These are phyloP conservation scores for Triangularia verruculosa DNA, from an alignment of 2,329 filamentous ascomycete genomes.

Conservation along the genomic window DNA sequence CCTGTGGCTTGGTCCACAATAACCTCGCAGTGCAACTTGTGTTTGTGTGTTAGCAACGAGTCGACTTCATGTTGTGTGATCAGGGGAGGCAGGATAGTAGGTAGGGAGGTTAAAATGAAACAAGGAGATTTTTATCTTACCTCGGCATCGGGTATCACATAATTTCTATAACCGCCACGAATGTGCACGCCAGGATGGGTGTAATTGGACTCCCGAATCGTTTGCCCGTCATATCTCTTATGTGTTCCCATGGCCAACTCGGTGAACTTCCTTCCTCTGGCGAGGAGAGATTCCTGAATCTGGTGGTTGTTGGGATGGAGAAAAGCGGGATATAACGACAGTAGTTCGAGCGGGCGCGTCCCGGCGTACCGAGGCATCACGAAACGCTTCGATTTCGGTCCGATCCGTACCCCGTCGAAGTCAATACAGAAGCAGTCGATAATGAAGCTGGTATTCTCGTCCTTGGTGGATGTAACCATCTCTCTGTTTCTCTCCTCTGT, in stretches of 20 bases:
- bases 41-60: background rate
- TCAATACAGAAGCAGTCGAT: conserved; percentile 31
- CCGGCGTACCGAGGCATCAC: conserved; percentile 29
- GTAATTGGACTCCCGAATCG: conserved; percentile 14
- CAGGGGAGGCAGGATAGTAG: no score
- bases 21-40: background rate
- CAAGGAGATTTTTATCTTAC: background rate
- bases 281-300: conserved; percentile 22
- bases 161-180: conserved; percentile 20
- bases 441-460: background rate
- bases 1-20: background rate
- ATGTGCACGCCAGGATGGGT: no score
- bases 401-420: conserved; percentile 33
- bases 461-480: background rate
- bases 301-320: conserved; percentile 21
- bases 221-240: conserved; percentile 31
- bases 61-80: background rate
- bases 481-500: background rate
- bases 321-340: conserved; percentile 32
- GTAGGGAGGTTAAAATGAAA: background rate
- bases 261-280: conserved; percentile 26
- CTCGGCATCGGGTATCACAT: background rate
- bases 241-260: conserved; percentile 23
- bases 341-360: conserved; percentile 24
- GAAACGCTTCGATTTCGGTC: conserved; percentile 28